Base-by-base conservation (phyloP, 176 grass and related monocot species). In the Triticum dicoccoides region DNA sequence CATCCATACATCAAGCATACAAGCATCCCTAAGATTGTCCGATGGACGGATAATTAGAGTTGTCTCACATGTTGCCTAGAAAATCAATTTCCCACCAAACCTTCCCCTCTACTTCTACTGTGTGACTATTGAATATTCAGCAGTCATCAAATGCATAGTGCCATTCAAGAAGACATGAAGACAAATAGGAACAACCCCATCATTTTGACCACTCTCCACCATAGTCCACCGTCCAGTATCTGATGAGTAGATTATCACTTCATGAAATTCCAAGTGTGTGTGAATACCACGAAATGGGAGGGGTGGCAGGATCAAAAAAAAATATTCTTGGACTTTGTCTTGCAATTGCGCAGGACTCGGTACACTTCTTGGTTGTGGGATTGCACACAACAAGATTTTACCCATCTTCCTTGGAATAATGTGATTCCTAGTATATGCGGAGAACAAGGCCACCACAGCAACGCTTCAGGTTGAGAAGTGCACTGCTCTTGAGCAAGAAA, bases 261-360 rank as follows among this genome's bases (percentile, higher is more conserved):
- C 56, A 0, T 1, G 8, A 12, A 18, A 5, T 35, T 4, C 18
- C 9, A 70, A 38, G 13, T 8, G 18, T 68, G 21, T 10, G 51
- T 10, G 45, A 82, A 82, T 15, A 69, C 65, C 12, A 69, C 32
- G 24, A 82, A 82, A 67, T 44, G 13, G 6, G 45, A 82, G 41
- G 65, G 47, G 4, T 11, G 20, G 65, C 6, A 1, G 65, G 20
- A 20, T 82, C 80, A 4, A 82, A 82, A 17, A 65, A 45, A 70
- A 9, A 68, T 21, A 38, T 21, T 20, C 1, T 5, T 4, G 7
- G 38, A 8, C 6, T 39, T 39, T 0, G 7, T 11, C 1, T 4
- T 4, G 3, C 8, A 2, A 38, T 70, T 5, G 9, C 13, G 18
- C 34, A 68, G 30, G 66, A 69, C 5, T 10, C 37, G 8, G 66